phyloP scores from a whole-genome alignment of 2,329 filamentous ascomycete genomes.

The Scedosporium minutisporum region DNA sequence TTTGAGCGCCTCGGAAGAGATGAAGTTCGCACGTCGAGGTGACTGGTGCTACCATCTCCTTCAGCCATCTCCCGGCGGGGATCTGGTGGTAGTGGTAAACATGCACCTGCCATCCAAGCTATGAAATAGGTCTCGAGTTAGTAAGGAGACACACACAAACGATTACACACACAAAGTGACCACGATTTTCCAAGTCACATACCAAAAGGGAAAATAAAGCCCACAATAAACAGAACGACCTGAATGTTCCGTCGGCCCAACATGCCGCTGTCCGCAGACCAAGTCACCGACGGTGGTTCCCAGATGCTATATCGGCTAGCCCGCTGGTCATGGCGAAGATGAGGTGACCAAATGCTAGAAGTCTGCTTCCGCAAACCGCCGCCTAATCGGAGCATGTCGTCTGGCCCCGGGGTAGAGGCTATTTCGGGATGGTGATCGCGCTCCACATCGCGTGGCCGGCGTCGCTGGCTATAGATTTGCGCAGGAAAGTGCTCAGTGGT shows the following conservation, averaged over 20 bases:
- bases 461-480: conserved; percentile 20
- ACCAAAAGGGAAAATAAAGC: conserved; percentile 70
- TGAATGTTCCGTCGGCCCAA: conserved; percentile 64
- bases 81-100: conserved; percentile 59
- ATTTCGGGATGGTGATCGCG: not conserved
- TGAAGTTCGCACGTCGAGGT: conserved; percentile 25
- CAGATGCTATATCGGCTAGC: conserved; percentile 53
- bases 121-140: conserved; percentile 6
- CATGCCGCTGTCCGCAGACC: conserved; percentile 48
- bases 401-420: not conserved
- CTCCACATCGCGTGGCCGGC: conserved; percentile 14
- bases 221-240: conserved; percentile 62
- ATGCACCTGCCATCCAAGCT: conserved; percentile 74
- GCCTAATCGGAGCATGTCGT: conserved; percentile 17
- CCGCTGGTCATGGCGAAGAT: conserved; percentile 55
- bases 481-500: conserved; percentile 36
- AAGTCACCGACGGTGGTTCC: conserved; percentile 63
- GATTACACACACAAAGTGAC: too few relatives aligned
- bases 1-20: conserved; percentile 23
- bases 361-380: conserved; percentile 34
- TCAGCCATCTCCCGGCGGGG: conserved; percentile 23
- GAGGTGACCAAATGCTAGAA: conserved; percentile 63
- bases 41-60: conserved; percentile 23
- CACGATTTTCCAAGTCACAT: conserved; percentile 19
- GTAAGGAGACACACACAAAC: not conserved